Evolutionary conservation across 192 early-diverging fungal species (phyloP), one percentile per base, ranked within the genome.

Genomic region (Lobosporangium transversale): DNA sequence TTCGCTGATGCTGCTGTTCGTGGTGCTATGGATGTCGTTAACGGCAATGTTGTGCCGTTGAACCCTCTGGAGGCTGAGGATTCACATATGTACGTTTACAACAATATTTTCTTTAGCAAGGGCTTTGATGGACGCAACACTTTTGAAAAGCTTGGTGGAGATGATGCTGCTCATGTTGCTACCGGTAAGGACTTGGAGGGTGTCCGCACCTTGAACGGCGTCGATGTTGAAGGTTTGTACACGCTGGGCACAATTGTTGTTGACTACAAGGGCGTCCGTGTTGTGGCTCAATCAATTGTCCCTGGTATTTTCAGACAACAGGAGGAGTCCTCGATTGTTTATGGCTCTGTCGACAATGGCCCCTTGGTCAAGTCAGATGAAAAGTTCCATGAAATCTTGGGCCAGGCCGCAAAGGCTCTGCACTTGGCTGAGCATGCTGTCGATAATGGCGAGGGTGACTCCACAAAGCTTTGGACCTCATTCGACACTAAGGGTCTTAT

Each of bases 101-200:
- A 96, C 84, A 97, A 96, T 73, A 97, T 99, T 48, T 98, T 99
- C 76, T 97, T 93, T 81, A 94, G 81, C 82, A 94, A 89, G 70
- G 95, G 89, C 7, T 92, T 90, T 53, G 97, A 98, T 81, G 89
- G 92, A 23, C 87, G 92, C 60, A 95, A 94, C 54, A 90, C 86
- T 0, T 96, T 95, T 65, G 86, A 92, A 35, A 83, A 80, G 15
- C 74, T 94, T 14, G 97, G 97, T 60, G 95, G 94, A 20, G 87
- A 91, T 64, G 94, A 88, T 32, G 97, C 95, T 14, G 91, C 94
- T 2, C 95, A 97, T 58, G 96, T 95, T 37, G 92, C 94, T 15
- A 94, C 96, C 9, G 89, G 91, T 27, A 99, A 99, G 83, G 97
- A 99, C 79, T 83, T 99, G 59, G 93, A 95, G 45, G 96, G 97